Percentiles rank a stretch among this genome's conserved stretches.
phyloP scores from a whole-genome alignment of 768 basidiomycete genomes.

The Melanogaster broomeanus region DNA sequence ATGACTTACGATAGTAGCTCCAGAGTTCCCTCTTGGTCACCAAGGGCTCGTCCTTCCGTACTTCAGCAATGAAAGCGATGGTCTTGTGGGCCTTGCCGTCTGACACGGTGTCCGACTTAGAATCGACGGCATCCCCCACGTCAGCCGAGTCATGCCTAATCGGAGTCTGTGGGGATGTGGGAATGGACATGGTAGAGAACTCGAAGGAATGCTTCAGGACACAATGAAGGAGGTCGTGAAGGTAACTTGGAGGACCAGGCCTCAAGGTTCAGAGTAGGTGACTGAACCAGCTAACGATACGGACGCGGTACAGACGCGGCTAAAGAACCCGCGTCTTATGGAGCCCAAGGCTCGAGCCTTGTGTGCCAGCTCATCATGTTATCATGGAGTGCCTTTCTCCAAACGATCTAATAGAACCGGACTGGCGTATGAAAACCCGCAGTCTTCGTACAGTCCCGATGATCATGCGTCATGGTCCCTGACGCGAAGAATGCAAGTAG shows the following conservation, averaged over 20 bases:
- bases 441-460: too few species aligned
- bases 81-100: constrained; percentile 4
- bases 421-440: too few species aligned
- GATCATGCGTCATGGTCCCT: too few species aligned
- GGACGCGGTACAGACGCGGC: too few species aligned
- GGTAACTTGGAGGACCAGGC: not conserved
- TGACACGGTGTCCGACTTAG: constrained; percentile 2
- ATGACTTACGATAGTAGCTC: constrained; percentile 67
- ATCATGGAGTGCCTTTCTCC: too few species aligned
- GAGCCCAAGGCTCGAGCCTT: too few species aligned
- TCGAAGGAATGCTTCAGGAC: not conserved
- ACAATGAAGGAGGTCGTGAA: not conserved
- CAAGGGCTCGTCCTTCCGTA: constrained; percentile 58
- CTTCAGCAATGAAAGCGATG: constrained; percentile 42
- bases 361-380: too few species aligned
- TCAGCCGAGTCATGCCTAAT: not conserved
- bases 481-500: too few species aligned
- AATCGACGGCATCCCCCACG: constrained; percentile 5
- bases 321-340: too few species aligned
- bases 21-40: constrained; percentile 76
- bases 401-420: too few species aligned
- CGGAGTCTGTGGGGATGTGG: constrained; percentile 4
- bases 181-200: constrained; percentile 11
- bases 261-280: not conserved
- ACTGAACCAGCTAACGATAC: too few species aligned